Evolutionary conservation across 345 rosid genomes (phyloP), one percentile per base, ranked within the genome.

Genomic region (Iberis pinnata): DNA sequence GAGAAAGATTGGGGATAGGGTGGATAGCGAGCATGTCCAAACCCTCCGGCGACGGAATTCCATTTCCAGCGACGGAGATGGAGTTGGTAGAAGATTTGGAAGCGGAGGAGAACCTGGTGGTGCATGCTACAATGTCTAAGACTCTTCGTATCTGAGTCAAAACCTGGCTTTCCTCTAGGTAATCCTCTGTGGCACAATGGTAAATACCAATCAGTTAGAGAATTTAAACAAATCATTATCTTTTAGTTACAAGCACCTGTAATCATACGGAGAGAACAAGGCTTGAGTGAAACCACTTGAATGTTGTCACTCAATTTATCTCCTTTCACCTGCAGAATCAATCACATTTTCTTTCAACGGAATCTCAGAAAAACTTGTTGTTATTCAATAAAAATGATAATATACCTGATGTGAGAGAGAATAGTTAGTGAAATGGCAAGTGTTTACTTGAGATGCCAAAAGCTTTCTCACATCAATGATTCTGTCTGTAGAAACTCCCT

Each of bases 401-500:
- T 26, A 26, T 26, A 32, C 37, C n/a, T 84, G 83, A 51, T 87
- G 98, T 27, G 89, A 82, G 12, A 90, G 40, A 44, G 92, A 70
- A 29, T 78, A 72, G 75, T 79, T 84, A 59, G 98, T 90, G 70
- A 90, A 70, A 58, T 87, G 96, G 45, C 98, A 87, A 12, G 96
- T 87, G 44, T 80, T 77, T n/a, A 82, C 85, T 29, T 84, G 82
- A 40, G 82, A 80, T 14, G 74, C 95, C 29, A 90, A 60, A 9
- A 87, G 80, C 74, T 52, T 87, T 52, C 84, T 71, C 49, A 87
- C 89, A 37, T 87, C 98, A 14, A 90, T 61, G 70, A 90, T 87
- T 73, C 61, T 82, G 74, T 90, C 98, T 36, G 96, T 87, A 43
- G 98, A 87, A 12, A 90, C 86, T 9, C 92, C 87, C 75, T 79